Evolutionary conservation across 2,329 filamentous ascomycete species (phyloP), one percentile per base, ranked within the genome.

Genomic region (Hymenoscyphus albidus): DNA sequence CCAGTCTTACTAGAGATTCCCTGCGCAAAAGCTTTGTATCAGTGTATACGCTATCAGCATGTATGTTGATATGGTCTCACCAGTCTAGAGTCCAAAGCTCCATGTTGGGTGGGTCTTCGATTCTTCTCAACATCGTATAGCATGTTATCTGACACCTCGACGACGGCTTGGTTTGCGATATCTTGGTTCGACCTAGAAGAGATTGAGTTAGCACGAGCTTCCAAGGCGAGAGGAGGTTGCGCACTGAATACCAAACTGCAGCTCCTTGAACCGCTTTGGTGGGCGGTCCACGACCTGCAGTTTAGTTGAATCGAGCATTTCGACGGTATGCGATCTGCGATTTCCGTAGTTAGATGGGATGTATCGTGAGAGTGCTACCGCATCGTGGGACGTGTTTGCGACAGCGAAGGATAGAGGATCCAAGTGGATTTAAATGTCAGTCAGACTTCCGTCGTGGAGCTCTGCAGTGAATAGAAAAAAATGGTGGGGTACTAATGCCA

Each of bases 221-320:
- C 18, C 31, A 48, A 48, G 61, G 38, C n/a, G 16, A 10, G 44
- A 27, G 14, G 18, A 18, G 57, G 42, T 56, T 63, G 74, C 85
- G 71, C 80, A 93, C 88, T 96, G 87, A 68, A 98, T 91, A 74
- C 94, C 94, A 78, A 98, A 98, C 76, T 96, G 93, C 76, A 98
- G 85, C 75, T 93, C 90, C 77, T 90, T 93, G 81, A 97, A 96
- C 74, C 92, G 90, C 81, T 96, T 96, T 40, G 94, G 94, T 64
- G 92, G 84, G 76, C 88, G 88, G 79, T 97, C 93, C 62, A 92
- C 85, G 76, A 97, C 89, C 84, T 97, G 93, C 81, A 92, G 88
- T 83, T 97, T 97, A 13, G 32, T 38, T 16, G 54, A 32, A 51
- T 62, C 48, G 16, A 58, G 61, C 58, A 60, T 60, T 38, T 60